Evolutionary conservation across 768 basidiomycete species (phyloP).

Genomic region (Pulveroboletus sp.): DNA sequence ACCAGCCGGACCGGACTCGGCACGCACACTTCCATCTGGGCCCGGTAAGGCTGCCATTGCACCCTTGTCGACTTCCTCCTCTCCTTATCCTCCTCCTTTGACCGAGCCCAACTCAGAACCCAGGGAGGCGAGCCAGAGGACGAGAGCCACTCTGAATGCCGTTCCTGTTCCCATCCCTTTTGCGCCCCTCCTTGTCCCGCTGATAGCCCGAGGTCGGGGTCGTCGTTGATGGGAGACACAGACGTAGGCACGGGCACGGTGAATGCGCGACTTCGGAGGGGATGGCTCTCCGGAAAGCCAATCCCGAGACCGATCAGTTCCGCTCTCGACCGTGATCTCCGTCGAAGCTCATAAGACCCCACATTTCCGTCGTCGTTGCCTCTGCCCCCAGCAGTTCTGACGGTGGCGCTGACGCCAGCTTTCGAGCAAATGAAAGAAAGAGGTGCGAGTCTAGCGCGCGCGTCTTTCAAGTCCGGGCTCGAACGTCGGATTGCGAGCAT

Average conservation of each 20-base stretch:
- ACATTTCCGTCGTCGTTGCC: neutral
- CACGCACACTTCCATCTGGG: neutral
- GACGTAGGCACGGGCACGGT: constrained; percentile 15
- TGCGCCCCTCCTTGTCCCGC: neutral
- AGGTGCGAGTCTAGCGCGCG: neutral
- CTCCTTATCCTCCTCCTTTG: neutral
- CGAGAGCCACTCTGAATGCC: neutral
- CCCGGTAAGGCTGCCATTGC: too few relatives aligned
- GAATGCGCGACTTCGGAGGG: constrained; percentile 10
- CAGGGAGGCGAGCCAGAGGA: too few relatives aligned
- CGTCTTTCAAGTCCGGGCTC: neutral
- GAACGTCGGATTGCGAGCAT: constrained; percentile 15
- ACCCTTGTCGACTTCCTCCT: neutral
- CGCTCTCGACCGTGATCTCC: neutral
- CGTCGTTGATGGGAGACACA: neutral
- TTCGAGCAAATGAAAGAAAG: neutral
- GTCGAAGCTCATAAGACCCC: constrained; percentile 16
- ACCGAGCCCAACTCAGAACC: neutral
- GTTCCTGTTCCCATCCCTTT: neutral
- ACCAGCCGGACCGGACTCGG: constrained; percentile 1
- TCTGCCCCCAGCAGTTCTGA: too few relatives aligned
- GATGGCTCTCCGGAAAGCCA: constrained; percentile 25
- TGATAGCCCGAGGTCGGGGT: neutral
- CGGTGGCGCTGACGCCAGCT: too few relatives aligned
- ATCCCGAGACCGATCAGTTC: constrained; percentile 23